Evolutionary conservation across 2,329 filamentous ascomycete species (phyloP), one percentile per base, ranked within the genome.

Genomic region (Xylariaceae sp.): DNA sequence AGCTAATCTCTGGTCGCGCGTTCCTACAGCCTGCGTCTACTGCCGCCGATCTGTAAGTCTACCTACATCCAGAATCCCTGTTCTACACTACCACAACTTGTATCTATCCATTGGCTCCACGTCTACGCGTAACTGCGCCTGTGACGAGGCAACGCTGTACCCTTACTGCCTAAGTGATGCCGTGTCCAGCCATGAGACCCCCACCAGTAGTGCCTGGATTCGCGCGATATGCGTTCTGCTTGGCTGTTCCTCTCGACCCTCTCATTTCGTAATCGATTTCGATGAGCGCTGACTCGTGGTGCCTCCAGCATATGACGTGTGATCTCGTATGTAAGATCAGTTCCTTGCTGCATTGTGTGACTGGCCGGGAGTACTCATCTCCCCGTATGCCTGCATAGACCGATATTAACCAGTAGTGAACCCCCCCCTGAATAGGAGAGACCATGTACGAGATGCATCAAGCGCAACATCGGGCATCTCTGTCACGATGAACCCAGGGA

Each of bases 401-500:
- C 52, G 52, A 53, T 51, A 58, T 52, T 61, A 50, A 54, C 59
- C 54, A 55, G 60, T 53, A 50, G 60, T 57, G 55, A 50, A 50
- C 53, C 7, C 21, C 44, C 49, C 38, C 46, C 57, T 56, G 51
- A 55, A 59, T 64, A 94, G 88, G 88, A 94, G 71, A 83, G 92
- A 62, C 92, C 92, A 58, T 98, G 92, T 76, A 90, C 88, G 57
- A 80, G 92, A 68, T 98, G 92, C 72, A 87, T 97, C 67, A 98
- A 97, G 70, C 83, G 92, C 59, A 95, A 95, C 68, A 98, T 98
- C 64, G 92, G 90, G 56, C 92, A 98, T 66, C 76, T 98, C 51
- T 98, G 92, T 66, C 92, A 96, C 69, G 92, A 98, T 66, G 92
- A 97, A 67, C 90, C 89, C 52, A 83, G 90, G 64, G 90, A 98